A percentile compares a stretch with the other conserved stretches of the same genome.
Evolutionary conservation across 495 filamentous ascomycete genomes (phyloP).

Genomic region (Poronia punctata): DNA sequence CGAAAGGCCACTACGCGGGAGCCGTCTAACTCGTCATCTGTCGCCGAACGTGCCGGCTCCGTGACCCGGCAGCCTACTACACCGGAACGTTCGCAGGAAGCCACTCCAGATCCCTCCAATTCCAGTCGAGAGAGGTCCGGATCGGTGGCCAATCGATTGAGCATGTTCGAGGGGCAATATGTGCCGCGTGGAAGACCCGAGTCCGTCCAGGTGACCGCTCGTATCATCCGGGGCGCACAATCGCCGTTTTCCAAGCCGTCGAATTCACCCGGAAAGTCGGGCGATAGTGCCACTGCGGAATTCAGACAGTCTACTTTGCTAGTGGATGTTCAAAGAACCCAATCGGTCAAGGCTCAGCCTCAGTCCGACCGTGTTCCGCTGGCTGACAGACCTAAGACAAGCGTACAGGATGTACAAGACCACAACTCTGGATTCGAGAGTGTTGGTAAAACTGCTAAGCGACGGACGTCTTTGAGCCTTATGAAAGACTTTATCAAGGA

Average conservation of each 20-base stretch:
- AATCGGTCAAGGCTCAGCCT: slow-evolving; percentile 13
- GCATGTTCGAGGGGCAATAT: slow-evolving; percentile 39
- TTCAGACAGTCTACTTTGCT: slow-evolving; percentile 65
- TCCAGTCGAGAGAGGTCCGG: slow-evolving; percentile 28
- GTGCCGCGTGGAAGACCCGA: slow-evolving; percentile 43
- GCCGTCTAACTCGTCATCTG: slow-evolving; percentile 38
- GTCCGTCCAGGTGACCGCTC: slow-evolving; percentile 75
- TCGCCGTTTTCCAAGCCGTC: slow-evolving; percentile 40
- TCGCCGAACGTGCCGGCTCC: slow-evolving; percentile 36
- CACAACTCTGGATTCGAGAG: slow-evolving; percentile 14
- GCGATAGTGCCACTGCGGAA: slow-evolving; percentile 45
- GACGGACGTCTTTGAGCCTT: slow-evolving; percentile 44
- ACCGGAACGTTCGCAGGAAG: slow-evolving; percentile 36
- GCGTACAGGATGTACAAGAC: slow-evolving; percentile 34
- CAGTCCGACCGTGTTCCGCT: slow-evolving; percentile 11
- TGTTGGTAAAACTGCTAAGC: slow-evolving; percentile 21
- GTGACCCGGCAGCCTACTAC: slow-evolving; percentile 28
- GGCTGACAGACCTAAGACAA: slow-evolving; percentile 20
- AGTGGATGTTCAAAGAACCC: slow-evolving; percentile 58
- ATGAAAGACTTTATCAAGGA: slow-evolving; percentile 50
- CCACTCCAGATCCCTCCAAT: slow-evolving; percentile 30
- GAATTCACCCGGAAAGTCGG: slow-evolving; percentile 27
- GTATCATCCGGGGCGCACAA: slow-evolving; percentile 59
- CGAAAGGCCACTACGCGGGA: slow-evolving; percentile 37
- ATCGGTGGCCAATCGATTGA: slow-evolving; percentile 39